Evolutionary conservation across 2,329 filamentous ascomycete species (phyloP), one percentile per base, ranked within the genome.

Genomic region (Ophiosphaerella narmari): DNA sequence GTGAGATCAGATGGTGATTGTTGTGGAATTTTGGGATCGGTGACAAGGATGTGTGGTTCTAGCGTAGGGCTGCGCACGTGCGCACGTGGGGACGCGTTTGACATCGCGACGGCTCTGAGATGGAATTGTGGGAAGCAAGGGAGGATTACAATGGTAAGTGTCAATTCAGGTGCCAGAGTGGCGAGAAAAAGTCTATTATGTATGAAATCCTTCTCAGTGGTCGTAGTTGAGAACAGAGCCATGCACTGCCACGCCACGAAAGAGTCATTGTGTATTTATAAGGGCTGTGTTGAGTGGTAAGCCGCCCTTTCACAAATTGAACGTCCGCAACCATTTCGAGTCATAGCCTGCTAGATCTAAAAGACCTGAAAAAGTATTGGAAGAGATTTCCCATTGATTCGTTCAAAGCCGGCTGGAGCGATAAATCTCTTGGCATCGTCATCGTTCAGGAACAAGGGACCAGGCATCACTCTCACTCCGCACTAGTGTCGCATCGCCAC

Each of bases 211-310:
- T 33, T 43, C 29, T 34, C 32, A 33, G 24, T 7, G 12, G 5
- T 18, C 34, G 29, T 32, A 21, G 39, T 37, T 53, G 4, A 55
- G 47, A 39, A 50, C 47, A 52, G 57, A 47, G 54, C 60, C 34
- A 55, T 60, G 26, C 26, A 63, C 55, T 64, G 62, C 63, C 66
- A 71, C 63, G 67, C 68, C 65, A 70, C 66, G 65, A 42, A 66
- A 62, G 67, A 72, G 67, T 72, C 68, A 72, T 69, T 57, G 42
- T 40, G 50, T 47, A 65, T 68, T 68, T 62, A 56, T 65, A 65
- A 72, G 65, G 66, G 65, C 65, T 29, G 62, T 50, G 52, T 59
- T 44, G 23, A 18, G 31, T 18, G 34, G 38, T 38, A 46, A 47
- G 44, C 43, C 59, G 65, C 64, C 62, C 62, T 66, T 67, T 41